Evolutionary conservation across 2,329 filamentous ascomycete species (phyloP), one percentile per base, ranked within the genome.

Genomic region (Chaetomium sp.): DNA sequence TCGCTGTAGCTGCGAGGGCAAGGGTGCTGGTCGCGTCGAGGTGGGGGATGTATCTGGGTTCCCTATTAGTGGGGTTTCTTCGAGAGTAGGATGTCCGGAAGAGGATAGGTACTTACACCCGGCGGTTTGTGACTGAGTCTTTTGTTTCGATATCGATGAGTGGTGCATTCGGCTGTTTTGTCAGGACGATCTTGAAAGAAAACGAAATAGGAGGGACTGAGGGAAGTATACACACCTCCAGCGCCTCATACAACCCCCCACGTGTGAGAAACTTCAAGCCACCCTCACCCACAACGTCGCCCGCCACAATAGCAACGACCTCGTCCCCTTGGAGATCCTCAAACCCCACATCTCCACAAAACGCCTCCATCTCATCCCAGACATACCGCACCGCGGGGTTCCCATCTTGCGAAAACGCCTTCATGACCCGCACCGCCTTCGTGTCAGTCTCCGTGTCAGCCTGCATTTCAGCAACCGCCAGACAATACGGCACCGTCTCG

Each of bases 41-140:
- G 37, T 59, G 60, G 11, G 56, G 54, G 4, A 60, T 36, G 41
- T 62, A 60, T 32, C 59, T 61, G 44, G 14, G 14, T 1, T 4
- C 35, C 32, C 40, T 19, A 14, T 41, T 7, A 12, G n/a, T 12
- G 6, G 1, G 5, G 57, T 10, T 5, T 8, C 3, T 3, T 6
- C n/a, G 11, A 27, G 5, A 27, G 10, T 41, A 41, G 5, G 10
- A 38, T 7, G 7, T 12, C 12, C 37, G 11, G 4, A 41, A 12
- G 11, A 41, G 5, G 3, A 12, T 2, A 12, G 27, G 19, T 3
- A 8, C 47, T 49, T 32, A 49, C 48, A 49, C 33, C 2, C 12
- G 27, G 2, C 48, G 36, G 19, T 11, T 49, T 27, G 5, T 49
- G 2, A 8, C 14, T 8, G 27, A 14, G 27, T 41, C 37, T 8